These are phyloP conservation scores for Camellia japonica DNA, from an alignment of 148 eudicot species.

Conservation along the genomic window DNA sequence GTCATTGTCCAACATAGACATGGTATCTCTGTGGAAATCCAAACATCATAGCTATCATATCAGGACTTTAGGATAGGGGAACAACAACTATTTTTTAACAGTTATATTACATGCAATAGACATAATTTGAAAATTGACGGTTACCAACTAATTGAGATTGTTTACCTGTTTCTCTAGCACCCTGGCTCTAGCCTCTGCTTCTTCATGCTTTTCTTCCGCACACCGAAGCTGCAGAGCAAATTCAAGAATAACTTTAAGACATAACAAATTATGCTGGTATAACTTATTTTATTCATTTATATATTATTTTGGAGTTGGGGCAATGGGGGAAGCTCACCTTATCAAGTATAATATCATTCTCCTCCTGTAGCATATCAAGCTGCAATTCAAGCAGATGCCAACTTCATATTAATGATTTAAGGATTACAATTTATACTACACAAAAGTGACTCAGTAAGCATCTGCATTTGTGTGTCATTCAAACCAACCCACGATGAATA, in stretches of 20 bases:
- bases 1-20: not conserved
- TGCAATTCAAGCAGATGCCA: constrained; percentile 47
- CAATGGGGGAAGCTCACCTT: constrained; percentile 45
- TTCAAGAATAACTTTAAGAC: constrained; percentile 14
- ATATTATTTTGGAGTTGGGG: not conserved
- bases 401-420: constrained; percentile 1
- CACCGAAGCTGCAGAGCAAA: constrained; percentile 64
- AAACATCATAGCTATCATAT: not conserved
- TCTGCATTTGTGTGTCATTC: not conserved
- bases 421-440: not conserved
- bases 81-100: not conserved
- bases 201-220: constrained; percentile 83
- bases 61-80: not conserved
- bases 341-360: constrained; percentile 75
- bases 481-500: not conserved
- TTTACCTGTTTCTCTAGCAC: constrained; percentile 88
- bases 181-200: constrained; percentile 88
- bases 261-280: not conserved
- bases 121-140: not conserved
- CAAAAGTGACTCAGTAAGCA: not conserved
- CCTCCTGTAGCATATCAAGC: constrained; percentile 98
- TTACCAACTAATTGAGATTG: constrained; percentile 12
- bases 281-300: not conserved
- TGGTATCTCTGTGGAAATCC: not conserved
- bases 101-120: not conserved